Percentiles rank a stretch among this genome's conserved stretches.
phyloP scores from a whole-genome alignment of 2,329 filamentous ascomycete genomes.

The Zymoseptoria pseudotritici region DNA sequence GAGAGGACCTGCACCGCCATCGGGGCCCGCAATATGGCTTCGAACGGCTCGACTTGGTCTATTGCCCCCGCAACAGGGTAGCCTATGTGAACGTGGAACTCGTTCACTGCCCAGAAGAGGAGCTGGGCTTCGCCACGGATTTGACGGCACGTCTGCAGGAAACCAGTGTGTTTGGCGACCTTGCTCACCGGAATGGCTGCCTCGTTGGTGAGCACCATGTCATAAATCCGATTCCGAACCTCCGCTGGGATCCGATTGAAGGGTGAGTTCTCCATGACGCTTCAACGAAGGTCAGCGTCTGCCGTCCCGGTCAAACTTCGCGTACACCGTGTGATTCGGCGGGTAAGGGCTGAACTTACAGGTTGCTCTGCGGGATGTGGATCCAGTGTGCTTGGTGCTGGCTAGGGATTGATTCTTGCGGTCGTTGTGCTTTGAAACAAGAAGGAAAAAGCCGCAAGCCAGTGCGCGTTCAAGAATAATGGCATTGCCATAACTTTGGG shows the following conservation, averaged over 20 bases:
- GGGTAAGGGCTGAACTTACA: not conserved
- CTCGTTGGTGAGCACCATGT: not conserved
- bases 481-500: not conserved
- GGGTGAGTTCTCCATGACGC: not conserved
- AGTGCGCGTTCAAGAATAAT: not conserved
- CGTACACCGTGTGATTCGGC: not conserved
- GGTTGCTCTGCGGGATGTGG: not conserved
- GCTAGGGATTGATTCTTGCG: no score
- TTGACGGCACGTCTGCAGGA: constrained; percentile 12
- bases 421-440: not conserved
- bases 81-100: constrained; percentile 5
- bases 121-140: constrained; percentile 17
- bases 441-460: not conserved
- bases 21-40: not conserved
- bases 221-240: not conserved
- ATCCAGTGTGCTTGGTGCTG: not conserved
- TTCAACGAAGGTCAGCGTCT: not conserved
- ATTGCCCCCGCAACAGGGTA: not conserved
- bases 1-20: not conserved
- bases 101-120: constrained; percentile 18
- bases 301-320: not conserved
- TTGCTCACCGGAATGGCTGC: not conserved
- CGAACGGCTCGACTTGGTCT: not conserved
- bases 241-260: not conserved
- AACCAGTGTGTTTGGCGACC: constrained; percentile 8